Conservation (phyloP, 2,329 filamentous ascomycete species). For the Fusarium sacchari region DNA sequence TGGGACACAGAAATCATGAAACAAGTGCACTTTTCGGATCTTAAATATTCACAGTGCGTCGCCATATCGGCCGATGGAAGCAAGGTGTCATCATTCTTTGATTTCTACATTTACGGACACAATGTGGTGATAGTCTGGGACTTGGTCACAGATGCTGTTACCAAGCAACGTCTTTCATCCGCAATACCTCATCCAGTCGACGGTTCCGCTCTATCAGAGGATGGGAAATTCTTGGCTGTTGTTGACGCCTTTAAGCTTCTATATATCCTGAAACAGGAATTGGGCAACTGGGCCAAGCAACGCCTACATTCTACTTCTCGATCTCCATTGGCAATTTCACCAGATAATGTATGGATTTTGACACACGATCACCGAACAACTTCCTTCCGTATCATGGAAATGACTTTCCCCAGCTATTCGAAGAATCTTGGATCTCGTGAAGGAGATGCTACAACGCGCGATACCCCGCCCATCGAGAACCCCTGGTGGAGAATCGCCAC, state of each 20-base stretch:
- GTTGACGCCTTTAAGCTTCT: fast-evolving
- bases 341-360: background rate
- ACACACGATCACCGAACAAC: background rate
- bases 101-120: fast-evolving
- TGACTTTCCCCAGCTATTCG: fast-evolving
- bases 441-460: fast-evolving
- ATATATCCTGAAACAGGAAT: fast-evolving
- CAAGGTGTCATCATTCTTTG: fast-evolving
- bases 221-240: too few relatives aligned
- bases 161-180: too few relatives aligned
- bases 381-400: fast-evolving
- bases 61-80: background rate
- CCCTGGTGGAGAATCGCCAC: fast-evolving
- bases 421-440: fast-evolving
- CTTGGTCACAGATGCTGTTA: background rate
- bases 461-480: fast-evolving
- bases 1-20: fast-evolving
- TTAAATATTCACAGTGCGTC: fast-evolving
- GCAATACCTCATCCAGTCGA: too few relatives aligned
- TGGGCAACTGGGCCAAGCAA: background rate
- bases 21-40: background rate
- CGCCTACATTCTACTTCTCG: too few relatives aligned
- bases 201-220: too few relatives aligned
- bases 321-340: background rate
- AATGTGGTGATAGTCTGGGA: fast-evolving